These are phyloP conservation scores for Claviceps humidiphila DNA, from an alignment of 2,329 filamentous ascomycete genomes.

Conservation along the genomic window DNA sequence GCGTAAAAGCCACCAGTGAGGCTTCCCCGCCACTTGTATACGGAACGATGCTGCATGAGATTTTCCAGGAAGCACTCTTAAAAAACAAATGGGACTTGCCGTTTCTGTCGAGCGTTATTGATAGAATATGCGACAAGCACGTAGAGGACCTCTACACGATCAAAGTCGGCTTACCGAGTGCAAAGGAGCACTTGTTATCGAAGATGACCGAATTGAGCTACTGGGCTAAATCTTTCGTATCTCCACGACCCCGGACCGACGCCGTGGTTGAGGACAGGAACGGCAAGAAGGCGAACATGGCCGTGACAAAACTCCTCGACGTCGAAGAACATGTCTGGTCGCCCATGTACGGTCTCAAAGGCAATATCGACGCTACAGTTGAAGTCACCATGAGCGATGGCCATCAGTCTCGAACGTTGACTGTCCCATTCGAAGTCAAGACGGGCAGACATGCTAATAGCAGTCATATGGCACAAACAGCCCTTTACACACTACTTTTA, in stretches of 20 bases:
- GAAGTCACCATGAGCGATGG: slow-evolving; percentile 71
- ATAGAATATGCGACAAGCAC: slow-evolving; percentile 58
- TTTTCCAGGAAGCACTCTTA: slow-evolving; percentile 83
- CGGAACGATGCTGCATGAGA: slow-evolving; percentile 84
- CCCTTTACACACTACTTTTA: slow-evolving; percentile 81
- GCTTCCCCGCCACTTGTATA: slow-evolving; percentile 74
- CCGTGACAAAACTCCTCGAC: slow-evolving; percentile 85
- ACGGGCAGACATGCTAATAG: slow-evolving; percentile 76
- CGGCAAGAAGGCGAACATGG: slow-evolving; percentile 64
- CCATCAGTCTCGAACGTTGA: slow-evolving; percentile 52
- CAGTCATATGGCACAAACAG: slow-evolving; percentile 83
- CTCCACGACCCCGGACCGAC: slow-evolving; percentile 51
- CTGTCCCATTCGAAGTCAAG: slow-evolving; percentile 90
- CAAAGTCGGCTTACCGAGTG: slow-evolving; percentile 57
- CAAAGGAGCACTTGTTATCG: slow-evolving; percentile 65
- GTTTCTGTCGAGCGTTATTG: slow-evolving; percentile 55
- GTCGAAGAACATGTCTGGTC: slow-evolving; percentile 98
- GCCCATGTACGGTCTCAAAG: slow-evolving; percentile 91
- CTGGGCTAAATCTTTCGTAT: slow-evolving; percentile 77
- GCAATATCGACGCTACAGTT: slow-evolving; percentile 94
- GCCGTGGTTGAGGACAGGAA: slow-evolving; percentile 70
- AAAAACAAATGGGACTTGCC: slow-evolving; percentile 65
- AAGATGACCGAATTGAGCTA: slow-evolving; percentile 70
- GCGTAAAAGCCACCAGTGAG: slow-evolving; percentile 80
- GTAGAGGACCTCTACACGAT: slow-evolving; percentile 86